Evolutionary conservation across 2,329 filamentous ascomycete genomes (phyloP).

Genomic region (Curvularia sp.): DNA sequence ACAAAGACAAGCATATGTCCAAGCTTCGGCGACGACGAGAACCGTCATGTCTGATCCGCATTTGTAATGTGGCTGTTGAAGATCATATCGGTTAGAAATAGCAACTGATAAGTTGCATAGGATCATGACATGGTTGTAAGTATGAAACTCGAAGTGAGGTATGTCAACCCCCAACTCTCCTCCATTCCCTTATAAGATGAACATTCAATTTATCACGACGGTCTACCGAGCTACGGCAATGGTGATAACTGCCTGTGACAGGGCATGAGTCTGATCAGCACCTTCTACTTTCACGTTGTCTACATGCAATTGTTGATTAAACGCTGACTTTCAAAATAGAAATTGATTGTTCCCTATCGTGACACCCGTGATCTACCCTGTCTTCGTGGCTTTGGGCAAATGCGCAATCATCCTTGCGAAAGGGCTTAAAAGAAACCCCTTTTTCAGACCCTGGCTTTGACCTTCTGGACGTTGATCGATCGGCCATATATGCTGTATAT

Average conservation of each 20-base stretch:
- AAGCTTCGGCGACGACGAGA: conserved; percentile 68
- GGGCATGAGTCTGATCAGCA: conserved; percentile 58
- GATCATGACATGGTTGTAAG: background rate
- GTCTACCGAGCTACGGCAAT: conserved; percentile 83
- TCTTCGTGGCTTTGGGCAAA: background rate
- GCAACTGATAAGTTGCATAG: conserved; percentile 20
- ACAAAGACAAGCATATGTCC: conserved; percentile 98
- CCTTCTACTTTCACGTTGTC: background rate
- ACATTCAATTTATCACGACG: conserved; percentile 73
- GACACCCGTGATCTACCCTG: background rate
- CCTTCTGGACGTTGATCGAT: too few species aligned
- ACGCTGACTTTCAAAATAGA: conserved; percentile 18
- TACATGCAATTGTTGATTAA: background rate
- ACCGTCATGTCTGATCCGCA: conserved; percentile 47
- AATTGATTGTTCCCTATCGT: background rate
- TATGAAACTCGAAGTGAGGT: conserved; percentile 4
- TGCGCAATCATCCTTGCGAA: background rate
- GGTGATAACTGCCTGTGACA: conserved; percentile 83
- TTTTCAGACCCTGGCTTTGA: background rate
- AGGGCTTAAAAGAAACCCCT: background rate
- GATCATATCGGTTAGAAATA: conserved; percentile 2
- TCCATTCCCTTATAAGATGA: conserved; percentile 43
- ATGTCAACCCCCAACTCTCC: background rate
- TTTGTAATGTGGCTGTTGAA: conserved; percentile 10
- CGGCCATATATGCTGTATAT: background rate